Conservation (phyloP, 495 filamentous ascomycete species). For the Pseudevernia furfuracea region DNA sequence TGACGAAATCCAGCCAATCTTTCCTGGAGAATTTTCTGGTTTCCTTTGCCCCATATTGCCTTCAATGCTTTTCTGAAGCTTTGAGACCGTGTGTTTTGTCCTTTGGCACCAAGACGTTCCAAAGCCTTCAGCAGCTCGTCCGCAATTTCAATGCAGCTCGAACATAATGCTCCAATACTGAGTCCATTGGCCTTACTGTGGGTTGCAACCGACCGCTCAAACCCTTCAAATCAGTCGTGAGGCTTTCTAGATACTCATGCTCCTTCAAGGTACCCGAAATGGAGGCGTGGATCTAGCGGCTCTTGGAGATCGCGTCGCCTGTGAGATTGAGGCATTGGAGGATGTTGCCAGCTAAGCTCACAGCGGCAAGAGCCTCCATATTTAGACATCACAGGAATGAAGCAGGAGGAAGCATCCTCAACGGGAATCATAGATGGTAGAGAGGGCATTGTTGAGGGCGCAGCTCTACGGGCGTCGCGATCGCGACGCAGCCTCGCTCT, state of each 20-base stretch:
- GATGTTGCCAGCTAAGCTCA: conserved; percentile 9
- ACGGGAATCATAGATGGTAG: neutral
- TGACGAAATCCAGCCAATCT: conserved; percentile 8
- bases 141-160: neutral
- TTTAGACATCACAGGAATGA: neutral
- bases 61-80: neutral
- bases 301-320: neutral
- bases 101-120: neutral
- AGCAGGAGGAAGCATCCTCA: too few species aligned
- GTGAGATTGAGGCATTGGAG: neutral
- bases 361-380: neutral
- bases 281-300: neutral
- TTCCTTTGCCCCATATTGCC: conserved; percentile 3
- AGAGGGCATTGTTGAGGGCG: conserved; percentile 3
- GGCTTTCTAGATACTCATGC: neutral
- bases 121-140: neutral
- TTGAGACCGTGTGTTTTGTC: neutral
- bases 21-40: neutral
- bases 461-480: neutral
- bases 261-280: neutral
- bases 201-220: neutral
- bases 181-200: neutral
- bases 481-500: neutral
- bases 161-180: conserved; percentile 2
- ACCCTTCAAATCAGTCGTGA: neutral